Conservation (phyloP, 495 filamentous ascomycete genomes). For the Glarea lozoyensis region DNA sequence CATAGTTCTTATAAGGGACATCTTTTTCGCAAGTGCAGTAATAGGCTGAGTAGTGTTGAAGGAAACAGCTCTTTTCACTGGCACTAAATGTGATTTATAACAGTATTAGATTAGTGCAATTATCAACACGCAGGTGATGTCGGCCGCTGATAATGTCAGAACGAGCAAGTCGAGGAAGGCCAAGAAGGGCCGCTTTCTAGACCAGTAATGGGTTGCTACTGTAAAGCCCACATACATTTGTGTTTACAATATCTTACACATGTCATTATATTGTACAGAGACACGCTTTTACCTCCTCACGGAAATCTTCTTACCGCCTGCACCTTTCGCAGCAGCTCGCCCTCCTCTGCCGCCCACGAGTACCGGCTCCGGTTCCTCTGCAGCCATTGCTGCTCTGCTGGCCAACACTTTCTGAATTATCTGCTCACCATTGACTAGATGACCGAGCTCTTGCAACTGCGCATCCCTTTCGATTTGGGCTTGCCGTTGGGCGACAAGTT, state of each 20-base stretch:
- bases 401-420: conserved; percentile 36
- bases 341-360: too few relatives aligned
- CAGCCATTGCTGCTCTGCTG: conserved; percentile 24
- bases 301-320: too few relatives aligned
- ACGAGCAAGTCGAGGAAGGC: background rate
- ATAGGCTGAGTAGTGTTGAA: too few relatives aligned
- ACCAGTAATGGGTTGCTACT: background rate
- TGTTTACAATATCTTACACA: conserved; percentile 11
- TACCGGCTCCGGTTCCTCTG: background rate
- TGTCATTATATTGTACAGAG: conserved; percentile 2
- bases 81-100: background rate
- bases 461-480: conserved; percentile 39
- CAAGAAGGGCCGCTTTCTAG: background rate
- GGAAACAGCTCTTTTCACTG: too few relatives aligned
- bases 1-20: too few relatives aligned
- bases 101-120: too few relatives aligned
- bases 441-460: conserved; percentile 33
- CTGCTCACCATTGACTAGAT: conserved; percentile 45
- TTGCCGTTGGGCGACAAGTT: conserved; percentile 50
- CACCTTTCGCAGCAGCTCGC: conserved; percentile 1
- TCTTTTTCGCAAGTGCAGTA: too few relatives aligned
- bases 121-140: too few relatives aligned
- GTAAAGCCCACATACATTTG: background rate
- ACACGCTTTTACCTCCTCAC: conserved; percentile 9
- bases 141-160: too few relatives aligned